Percentiles rank a stretch among this genome's conserved stretches.
These are phyloP conservation scores for Onygenales sp. DNA, from an alignment of 2,329 filamentous ascomycete genomes.

Conservation along the genomic window DNA sequence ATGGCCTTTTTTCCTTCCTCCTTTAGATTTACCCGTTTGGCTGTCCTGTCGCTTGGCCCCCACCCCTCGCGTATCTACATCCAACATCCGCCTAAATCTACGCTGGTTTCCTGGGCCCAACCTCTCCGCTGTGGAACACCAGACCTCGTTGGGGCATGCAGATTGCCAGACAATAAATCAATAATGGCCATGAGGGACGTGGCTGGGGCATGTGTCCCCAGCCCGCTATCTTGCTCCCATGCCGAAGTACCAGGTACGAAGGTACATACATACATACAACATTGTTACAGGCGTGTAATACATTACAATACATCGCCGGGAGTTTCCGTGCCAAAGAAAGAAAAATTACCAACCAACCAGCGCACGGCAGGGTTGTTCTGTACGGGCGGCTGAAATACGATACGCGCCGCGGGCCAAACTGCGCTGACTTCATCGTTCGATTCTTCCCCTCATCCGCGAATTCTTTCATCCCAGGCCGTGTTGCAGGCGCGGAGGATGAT, in stretches of 20 bases:
- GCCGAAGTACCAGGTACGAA: no score
- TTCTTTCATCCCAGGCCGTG: background rate
- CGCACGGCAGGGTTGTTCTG: no score
- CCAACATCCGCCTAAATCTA: background rate
- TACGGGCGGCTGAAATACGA: no score
- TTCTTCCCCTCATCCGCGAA: background rate
- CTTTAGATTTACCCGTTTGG: no score
- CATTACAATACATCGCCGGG: no score
- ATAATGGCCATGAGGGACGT: background rate
- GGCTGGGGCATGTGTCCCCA: background rate
- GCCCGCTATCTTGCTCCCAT: background rate
- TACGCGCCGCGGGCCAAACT: no score
- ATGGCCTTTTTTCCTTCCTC: background rate
- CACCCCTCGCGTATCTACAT: background rate
- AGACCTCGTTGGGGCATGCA: background rate
- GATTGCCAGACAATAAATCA: background rate
- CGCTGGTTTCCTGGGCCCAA: background rate
- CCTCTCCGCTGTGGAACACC: background rate
- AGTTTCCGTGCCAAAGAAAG: no score
- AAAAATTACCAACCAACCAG: no score
- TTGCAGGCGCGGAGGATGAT: background rate
- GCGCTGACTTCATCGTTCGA: no score
- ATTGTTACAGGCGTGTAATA: no score
- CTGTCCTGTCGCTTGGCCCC: no score
- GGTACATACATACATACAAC: no score